Percentiles rank a stretch among this genome's conserved stretches.
Conservation (phyloP, 1,284 basidiomycete genomes). For the Heterobasidion occidentale region DNA sequence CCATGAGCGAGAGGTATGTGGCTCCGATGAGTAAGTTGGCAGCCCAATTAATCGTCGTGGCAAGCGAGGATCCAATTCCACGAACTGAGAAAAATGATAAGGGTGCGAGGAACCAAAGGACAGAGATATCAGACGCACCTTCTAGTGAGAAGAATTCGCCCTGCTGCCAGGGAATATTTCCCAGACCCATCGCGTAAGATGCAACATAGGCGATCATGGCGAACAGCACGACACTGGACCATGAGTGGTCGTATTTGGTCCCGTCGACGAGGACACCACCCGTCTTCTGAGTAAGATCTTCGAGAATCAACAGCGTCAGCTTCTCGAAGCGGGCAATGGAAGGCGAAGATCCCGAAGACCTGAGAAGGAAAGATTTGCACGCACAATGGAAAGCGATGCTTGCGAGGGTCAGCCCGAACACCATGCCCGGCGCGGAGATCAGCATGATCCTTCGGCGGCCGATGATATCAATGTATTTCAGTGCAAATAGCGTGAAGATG, state of each 20-base stretch:
- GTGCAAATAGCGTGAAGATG: conserved; percentile 72
- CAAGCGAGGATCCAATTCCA: conserved; percentile 73
- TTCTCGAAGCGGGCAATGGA: neutral
- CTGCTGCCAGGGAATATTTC: conserved; percentile 85
- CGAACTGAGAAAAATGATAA: conserved; percentile 35
- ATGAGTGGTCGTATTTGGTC: conserved; percentile 52
- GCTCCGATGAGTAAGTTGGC: conserved; percentile 73
- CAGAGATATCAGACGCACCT: conserved; percentile 26
- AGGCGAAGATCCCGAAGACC: neutral
- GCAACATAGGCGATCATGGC: conserved; percentile 81
- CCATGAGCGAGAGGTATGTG: conserved; percentile 77
- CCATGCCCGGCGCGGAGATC: conserved; percentile 72
- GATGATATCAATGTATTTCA: conserved; percentile 77
- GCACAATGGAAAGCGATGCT: conserved; percentile 71
- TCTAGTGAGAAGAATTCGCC: conserved; percentile 77
- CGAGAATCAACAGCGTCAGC: neutral
- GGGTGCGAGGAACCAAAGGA: neutral
- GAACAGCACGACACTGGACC: conserved; percentile 64
- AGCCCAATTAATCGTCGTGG: conserved; percentile 81
- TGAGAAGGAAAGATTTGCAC: conserved; percentile 13
- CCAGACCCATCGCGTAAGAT: conserved; percentile 72
- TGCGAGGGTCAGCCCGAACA: conserved; percentile 61
- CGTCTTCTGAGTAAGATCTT: conserved; percentile 64
- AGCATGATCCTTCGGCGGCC: conserved; percentile 75
- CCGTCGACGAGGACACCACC: conserved; percentile 60